A percentile compares a stretch with the other conserved stretches of the same genome.
Evolutionary conservation across 495 filamentous ascomycete species (phyloP).

Genomic region (Xylaria palmicola): DNA sequence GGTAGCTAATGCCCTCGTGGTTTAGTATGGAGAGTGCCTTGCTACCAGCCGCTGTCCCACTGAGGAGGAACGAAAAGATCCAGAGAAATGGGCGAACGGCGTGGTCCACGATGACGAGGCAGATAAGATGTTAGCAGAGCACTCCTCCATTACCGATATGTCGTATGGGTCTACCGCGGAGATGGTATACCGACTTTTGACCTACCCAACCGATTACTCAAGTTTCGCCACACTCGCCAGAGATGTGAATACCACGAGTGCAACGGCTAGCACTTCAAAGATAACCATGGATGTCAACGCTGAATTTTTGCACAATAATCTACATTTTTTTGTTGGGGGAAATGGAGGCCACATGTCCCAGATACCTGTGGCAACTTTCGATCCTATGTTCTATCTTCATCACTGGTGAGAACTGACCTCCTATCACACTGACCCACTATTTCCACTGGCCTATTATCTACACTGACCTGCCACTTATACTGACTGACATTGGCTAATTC

Average conservation of each 20-base stretch:
- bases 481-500: slow-evolving; percentile 8
- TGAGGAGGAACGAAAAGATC: background rate
- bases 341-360: slow-evolving; percentile 42
- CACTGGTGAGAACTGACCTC: slow-evolving; percentile 32
- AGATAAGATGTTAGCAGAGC: background rate
- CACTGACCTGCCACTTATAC: no score
- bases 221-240: slow-evolving; percentile 9
- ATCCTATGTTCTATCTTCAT: slow-evolving; percentile 46
- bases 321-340: slow-evolving; percentile 43
- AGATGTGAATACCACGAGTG: slow-evolving; percentile 2
- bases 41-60: slow-evolving; percentile 7
- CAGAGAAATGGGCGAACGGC: background rate
- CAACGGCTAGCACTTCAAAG: background rate
- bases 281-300: slow-evolving; percentile 32
- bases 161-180: background rate
- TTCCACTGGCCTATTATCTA: no score
- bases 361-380: slow-evolving; percentile 40
- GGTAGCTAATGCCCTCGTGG: background rate
- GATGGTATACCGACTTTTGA: slow-evolving; percentile 1
- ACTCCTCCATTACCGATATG: background rate
- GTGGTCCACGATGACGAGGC: background rate
- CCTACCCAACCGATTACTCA: slow-evolving; percentile 6
- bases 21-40: slow-evolving; percentile 8
- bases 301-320: slow-evolving; percentile 41
- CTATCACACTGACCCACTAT: no score